Percentiles rank a stretch among this genome's conserved stretches.
Conservation (phyloP, 1,284 basidiomycete species). For the Ceratobasidium papillatum region DNA sequence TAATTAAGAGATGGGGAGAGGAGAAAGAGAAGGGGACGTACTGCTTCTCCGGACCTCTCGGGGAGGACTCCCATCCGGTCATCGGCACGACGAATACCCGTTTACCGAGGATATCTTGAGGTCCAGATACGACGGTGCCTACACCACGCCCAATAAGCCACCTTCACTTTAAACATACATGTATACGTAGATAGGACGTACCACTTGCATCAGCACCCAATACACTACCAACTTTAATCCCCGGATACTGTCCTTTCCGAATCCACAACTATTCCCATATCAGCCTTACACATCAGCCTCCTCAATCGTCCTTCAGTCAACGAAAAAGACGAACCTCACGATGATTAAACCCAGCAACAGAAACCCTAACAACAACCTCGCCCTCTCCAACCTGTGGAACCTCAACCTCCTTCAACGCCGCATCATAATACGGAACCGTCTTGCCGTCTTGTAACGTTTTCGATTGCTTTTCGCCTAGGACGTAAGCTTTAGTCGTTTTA, state of each 20-base stretch:
- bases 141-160: neutral
- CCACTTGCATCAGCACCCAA: conserved; percentile 82
- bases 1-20: conserved; percentile 42
- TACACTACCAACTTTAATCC: conserved; percentile 65
- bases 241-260: conserved; percentile 73
- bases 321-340: conserved; percentile 66
- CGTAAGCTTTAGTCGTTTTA: conserved; percentile 54
- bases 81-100: conserved; percentile 80
- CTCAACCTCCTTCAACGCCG: conserved; percentile 59
- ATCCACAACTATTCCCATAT: conserved; percentile 70
- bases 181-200: conserved; percentile 45
- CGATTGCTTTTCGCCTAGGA: conserved; percentile 52
- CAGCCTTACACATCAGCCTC: no score
- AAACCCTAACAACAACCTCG: conserved; percentile 70
- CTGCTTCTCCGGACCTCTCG: conserved; percentile 64
- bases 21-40: conserved; percentile 48
- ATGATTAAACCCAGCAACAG: conserved; percentile 80
- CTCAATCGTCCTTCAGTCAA: no score
- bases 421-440: conserved; percentile 60
- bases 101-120: conserved; percentile 65
- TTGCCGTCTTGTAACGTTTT: conserved; percentile 49
- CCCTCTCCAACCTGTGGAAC: conserved; percentile 62
- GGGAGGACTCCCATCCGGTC: conserved; percentile 76
- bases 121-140: conserved; percentile 71
- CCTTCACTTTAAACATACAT: neutral